Conservation (phyloP, 2,329 filamentous ascomycete species). For the Arthroderma sp. region DNA sequence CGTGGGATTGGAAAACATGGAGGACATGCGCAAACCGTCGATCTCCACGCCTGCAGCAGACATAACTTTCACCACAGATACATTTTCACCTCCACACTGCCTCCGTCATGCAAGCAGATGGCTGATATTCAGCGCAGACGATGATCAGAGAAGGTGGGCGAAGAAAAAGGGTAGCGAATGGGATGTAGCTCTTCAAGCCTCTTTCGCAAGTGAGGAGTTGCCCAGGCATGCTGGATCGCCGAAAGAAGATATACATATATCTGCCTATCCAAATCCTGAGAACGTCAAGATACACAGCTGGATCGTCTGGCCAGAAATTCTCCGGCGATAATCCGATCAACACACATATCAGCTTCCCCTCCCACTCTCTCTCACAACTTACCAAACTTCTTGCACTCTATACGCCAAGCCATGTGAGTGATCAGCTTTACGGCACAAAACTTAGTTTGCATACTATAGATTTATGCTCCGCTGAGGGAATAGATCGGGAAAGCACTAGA, state of each 20-base stretch:
- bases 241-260: not conserved
- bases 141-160: not conserved
- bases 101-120: not conserved
- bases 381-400: not conserved
- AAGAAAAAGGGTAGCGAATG: not conserved
- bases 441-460: not conserved
- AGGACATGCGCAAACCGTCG: not conserved
- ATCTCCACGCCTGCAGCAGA: not conserved
- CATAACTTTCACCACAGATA: not conserved
- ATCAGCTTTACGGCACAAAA: conserved; percentile 3
- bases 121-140: not conserved
- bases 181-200: not conserved
- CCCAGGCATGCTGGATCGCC: not conserved
- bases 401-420: conserved; percentile 5
- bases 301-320: not conserved
- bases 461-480: not conserved
- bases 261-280: not conserved
- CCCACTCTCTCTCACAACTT: not conserved
- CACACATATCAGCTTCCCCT: not conserved
- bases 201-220: not conserved
- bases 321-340: conserved; percentile 1
- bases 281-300: not conserved
- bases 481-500: not conserved
- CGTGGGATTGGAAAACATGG: not conserved
- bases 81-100: not conserved